phyloP scores from a whole-genome alignment of 1,139 yeast genomes.

The Yamadazyma triangularis region DNA sequence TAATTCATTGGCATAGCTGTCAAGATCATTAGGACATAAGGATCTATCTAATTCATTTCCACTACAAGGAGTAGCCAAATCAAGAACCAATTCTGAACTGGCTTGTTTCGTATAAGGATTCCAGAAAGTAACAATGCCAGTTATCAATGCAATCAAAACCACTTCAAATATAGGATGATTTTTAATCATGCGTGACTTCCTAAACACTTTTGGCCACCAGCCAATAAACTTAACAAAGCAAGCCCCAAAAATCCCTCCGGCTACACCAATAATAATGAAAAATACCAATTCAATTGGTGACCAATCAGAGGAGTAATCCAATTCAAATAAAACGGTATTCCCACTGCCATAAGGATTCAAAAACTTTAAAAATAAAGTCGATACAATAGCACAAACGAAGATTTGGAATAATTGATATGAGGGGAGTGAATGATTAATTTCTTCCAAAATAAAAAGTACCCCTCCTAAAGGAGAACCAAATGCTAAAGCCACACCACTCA shows the following conservation, averaged over 20 bases:
- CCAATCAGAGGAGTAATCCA: slow-evolving; percentile 56
- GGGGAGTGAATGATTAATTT: slow-evolving; percentile 56
- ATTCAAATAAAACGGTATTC: slow-evolving; percentile 55
- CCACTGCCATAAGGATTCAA: slow-evolving; percentile 64
- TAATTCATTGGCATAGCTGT: slow-evolving; percentile 30
- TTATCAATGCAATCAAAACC: slow-evolving; percentile 39
- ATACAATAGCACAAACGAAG: slow-evolving; percentile 57
- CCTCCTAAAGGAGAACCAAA: slow-evolving; percentile 72
- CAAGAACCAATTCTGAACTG: slow-evolving; percentile 48
- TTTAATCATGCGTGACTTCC: slow-evolving; percentile 29
- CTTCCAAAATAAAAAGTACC: slow-evolving; percentile 61
- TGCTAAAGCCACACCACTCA: slow-evolving; percentile 68
- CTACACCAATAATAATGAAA: slow-evolving; percentile 48
- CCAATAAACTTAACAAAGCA: slow-evolving; percentile 45
- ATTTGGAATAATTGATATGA: slow-evolving; percentile 56
- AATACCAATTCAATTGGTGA: slow-evolving; percentile 42
- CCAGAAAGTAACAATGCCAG: slow-evolving; percentile 48
- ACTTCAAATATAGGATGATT: slow-evolving; percentile 48
- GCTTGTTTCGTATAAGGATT: slow-evolving; percentile 53
- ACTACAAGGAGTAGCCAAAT: slow-evolving; percentile 50
- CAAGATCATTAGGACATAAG: slow-evolving; percentile 38
- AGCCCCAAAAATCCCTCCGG: slow-evolving; percentile 60
- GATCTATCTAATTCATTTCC: slow-evolving; percentile 20
- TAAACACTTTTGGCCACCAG: slow-evolving; percentile 47
- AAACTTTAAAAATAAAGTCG: slow-evolving; percentile 52